Evolutionary conservation across 2,329 filamentous ascomycete species (phyloP), one percentile per base, ranked within the genome.

Genomic region (Hirsutella rhossiliensis): DNA sequence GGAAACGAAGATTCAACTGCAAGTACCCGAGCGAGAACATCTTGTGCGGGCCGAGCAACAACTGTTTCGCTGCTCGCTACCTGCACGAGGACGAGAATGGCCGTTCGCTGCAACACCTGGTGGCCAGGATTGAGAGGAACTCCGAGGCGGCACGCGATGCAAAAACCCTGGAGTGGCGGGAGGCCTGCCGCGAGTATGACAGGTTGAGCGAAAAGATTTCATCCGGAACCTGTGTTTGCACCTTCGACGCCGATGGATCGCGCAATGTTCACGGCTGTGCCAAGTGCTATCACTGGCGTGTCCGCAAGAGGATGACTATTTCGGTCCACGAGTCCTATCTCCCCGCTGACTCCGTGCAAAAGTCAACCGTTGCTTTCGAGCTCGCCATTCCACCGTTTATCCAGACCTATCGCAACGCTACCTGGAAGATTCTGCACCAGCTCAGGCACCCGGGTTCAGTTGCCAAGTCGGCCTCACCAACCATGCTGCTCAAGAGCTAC

Each of bases 291-390:
- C 41, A 48, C 9, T 29, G 4, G 3, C 43, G 52, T 11, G 9
- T 12, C 4, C 47, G 54, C 8, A 52, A 49, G 1, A 31, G 38
- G 11, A 36, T 58, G 4, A 41, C 29, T 19, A 50, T 58, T 11
- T 11, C 19, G 1, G 29, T 41, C 2, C 54, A 58, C 19, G 56
- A 58, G 32, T 51, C 51, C 7, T 54, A 53, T 13, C 51, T 58
- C 5, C 56, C 54, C 1, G 56, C 54, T 19, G 13, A 44, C 0
- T 44, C 49, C 4, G 31, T 45, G 0, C 49, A 50, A 0, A 48
- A 49, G 2, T 61, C 51, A 3, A 73, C 66, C 0, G 72, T 81
- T 0, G 69, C 81, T 17, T 62, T 64, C n/a, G 23, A 62, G 58
- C 20, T 77, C 57, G 43, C 67, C 41, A 69, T 73, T 0, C 62